These are phyloP conservation scores for Silybum marianum DNA, from an alignment of 129 eudicot genomes.

Conservation along the genomic window DNA sequence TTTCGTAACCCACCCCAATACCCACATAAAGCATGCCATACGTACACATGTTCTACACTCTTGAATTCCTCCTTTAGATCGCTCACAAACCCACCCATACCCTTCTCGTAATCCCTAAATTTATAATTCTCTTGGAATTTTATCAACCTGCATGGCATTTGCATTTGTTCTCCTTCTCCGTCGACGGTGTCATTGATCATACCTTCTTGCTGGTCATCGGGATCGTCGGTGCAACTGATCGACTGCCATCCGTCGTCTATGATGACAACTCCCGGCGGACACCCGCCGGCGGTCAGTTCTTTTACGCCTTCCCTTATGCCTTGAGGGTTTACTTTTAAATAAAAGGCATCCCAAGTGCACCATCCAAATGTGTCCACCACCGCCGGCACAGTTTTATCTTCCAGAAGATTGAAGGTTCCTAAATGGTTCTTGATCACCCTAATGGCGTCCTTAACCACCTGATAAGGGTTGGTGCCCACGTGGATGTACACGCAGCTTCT, in stretches of 20 bases:
- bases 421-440: conserved; percentile 58
- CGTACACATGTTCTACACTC: conserved; percentile 75
- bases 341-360: conserved; percentile 99
- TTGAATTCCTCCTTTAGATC: conserved; percentile 68
- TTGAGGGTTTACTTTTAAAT: conserved; percentile 77
- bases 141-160: conserved; percentile 62
- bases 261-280: conserved; percentile 88
- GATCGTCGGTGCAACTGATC: conserved; percentile 66
- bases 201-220: conserved; percentile 57
- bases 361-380: conserved; percentile 92
- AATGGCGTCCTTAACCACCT: conserved; percentile 54
- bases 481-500: conserved; percentile 56
- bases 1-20: conserved; percentile 82
- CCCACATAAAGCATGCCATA: conserved; percentile 96
- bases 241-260: conserved; percentile 98
- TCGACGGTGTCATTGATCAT: conserved; percentile 73
- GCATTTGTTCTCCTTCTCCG: no score
- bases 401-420: conserved; percentile 74
- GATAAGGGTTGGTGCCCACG: conserved; percentile 59
- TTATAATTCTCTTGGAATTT: conserved; percentile 73
- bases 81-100: conserved; percentile 75
- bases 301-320: conserved; percentile 79
- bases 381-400: conserved; percentile 76
- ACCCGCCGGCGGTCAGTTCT: conserved; percentile 73
- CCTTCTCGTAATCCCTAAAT: conserved; percentile 66